These are phyloP conservation scores for Avena insularis DNA, from an alignment of 176 grass and related monocot genomes.

Conservation along the genomic window DNA sequence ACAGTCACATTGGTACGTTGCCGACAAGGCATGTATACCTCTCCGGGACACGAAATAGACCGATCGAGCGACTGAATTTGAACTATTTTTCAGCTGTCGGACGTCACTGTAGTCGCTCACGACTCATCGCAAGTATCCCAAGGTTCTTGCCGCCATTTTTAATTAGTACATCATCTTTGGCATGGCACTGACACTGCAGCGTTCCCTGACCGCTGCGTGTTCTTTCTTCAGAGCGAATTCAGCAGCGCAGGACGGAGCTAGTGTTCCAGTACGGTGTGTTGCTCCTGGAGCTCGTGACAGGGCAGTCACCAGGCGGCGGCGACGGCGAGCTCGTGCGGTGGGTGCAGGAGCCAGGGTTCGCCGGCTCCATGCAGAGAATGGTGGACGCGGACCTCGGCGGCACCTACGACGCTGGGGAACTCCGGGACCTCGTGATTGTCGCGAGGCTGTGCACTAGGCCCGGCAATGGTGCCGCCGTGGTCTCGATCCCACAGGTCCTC, in stretches of 20 bases:
- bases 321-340: conserved; percentile 82
- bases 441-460: conserved; percentile 84
- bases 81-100: conserved; percentile 66
- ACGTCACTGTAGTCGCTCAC: conserved; percentile 48
- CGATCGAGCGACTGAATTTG: not conserved
- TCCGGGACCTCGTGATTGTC: conserved; percentile 73
- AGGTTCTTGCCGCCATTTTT: conserved; percentile 37
- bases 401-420: conserved; percentile 75
- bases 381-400: conserved; percentile 93
- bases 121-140: conserved; percentile 29
- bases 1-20: not conserved
- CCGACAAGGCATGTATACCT: not conserved
- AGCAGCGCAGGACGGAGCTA: conserved; percentile 60
- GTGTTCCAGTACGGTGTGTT: conserved; percentile 92
- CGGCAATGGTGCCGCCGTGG: conserved; percentile 37
- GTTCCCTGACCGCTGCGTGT: not conserved
- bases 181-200: not conserved
- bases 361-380: conserved; percentile 73
- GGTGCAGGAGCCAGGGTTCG: conserved; percentile 82
- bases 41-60: not conserved
- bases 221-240: conserved; percentile 53
- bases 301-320: conserved; percentile 69
- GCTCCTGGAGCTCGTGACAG: conserved; percentile 93
- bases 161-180: not conserved
- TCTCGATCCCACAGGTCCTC: conserved; percentile 79